A percentile compares a stretch with the other conserved stretches of the same genome.
phyloP scores from a whole-genome alignment of 2,329 filamentous ascomycete species.

The Pyrenochaeta sp. region DNA sequence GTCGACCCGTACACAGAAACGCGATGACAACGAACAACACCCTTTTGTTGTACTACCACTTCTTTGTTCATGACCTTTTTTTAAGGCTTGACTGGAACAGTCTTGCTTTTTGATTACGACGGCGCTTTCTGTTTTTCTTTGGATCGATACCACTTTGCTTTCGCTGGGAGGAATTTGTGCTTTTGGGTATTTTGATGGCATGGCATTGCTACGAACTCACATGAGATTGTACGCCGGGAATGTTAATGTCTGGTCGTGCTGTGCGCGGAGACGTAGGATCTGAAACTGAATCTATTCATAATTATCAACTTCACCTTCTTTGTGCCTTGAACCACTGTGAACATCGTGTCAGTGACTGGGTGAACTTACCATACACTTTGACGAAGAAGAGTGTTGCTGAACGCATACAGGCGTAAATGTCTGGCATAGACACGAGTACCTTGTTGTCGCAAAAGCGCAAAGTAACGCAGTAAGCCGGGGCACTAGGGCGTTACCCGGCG shows the following conservation, averaged over 20 bases:
- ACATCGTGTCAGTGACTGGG: not conserved
- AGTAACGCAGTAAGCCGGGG: too few species aligned
- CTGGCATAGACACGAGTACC: too few species aligned
- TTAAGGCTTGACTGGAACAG: not conserved
- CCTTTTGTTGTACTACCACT: conserved; percentile 15
- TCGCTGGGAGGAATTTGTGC: not conserved
- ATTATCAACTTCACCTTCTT: not conserved
- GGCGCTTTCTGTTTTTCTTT: conserved; percentile 7
- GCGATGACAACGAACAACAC: conserved; percentile 12
- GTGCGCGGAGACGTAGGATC: conserved; percentile 10
- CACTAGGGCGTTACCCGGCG: too few species aligned
- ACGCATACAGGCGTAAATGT: too few species aligned
- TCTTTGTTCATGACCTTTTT: not conserved
- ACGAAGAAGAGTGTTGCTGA: not conserved
- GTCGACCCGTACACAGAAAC: conserved; percentile 28
- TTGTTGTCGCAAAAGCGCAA: too few species aligned
- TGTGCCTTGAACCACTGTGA: not conserved
- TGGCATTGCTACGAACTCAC: not conserved
- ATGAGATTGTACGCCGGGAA: conserved; percentile 2
- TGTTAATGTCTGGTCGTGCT: conserved; percentile 8
- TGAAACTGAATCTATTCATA: conserved; percentile 7
- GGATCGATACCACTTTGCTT: conserved; percentile 20
- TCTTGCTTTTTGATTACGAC: not conserved
- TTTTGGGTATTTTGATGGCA: not conserved
- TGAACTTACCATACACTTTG: not conserved